phyloP scores from a whole-genome alignment of 805 yeast genomes.

The Pichia exigua region DNA sequence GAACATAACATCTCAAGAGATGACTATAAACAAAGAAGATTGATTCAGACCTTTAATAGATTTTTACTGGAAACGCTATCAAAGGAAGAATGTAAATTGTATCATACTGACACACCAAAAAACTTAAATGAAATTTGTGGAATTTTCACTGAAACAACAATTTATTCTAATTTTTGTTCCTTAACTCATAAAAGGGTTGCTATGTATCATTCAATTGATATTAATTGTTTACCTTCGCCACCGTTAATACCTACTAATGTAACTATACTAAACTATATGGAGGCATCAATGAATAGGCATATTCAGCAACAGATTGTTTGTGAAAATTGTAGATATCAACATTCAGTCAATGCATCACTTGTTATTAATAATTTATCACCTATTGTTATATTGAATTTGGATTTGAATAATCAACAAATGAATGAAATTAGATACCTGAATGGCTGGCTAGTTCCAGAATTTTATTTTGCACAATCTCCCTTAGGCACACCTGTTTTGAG shows the following conservation, averaged over 20 bases:
- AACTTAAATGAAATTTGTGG: constrained; percentile 31
- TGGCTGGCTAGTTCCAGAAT: constrained; percentile 57
- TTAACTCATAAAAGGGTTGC: constrained; percentile 29
- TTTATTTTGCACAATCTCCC: constrained; percentile 32
- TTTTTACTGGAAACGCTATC: constrained; percentile 49
- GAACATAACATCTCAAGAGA: constrained; percentile 39
- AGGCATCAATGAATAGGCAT: constrained; percentile 48
- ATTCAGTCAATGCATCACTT: constrained; percentile 45
- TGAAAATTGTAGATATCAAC: constrained; percentile 43
- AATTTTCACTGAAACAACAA: constrained; percentile 35
- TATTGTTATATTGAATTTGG: constrained; percentile 53
- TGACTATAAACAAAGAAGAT: constrained; percentile 35
- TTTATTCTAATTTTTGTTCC: constrained; percentile 34
- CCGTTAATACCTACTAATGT: constrained; percentile 20
- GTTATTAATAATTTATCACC: constrained; percentile 54
- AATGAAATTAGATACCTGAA: constrained; percentile 39
- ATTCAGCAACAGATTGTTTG: constrained; percentile 46
- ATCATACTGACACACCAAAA: constrained; percentile 12
- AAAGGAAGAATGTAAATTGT: constrained; percentile 38
- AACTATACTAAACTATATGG: constrained; percentile 52
- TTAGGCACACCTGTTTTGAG: constrained; percentile 22
- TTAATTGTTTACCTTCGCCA: constrained; percentile 31
- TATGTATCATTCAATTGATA: constrained; percentile 35
- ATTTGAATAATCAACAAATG: constrained; percentile 48
- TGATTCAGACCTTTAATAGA: constrained; percentile 48